Conservation (phyloP, 306 rosid genomes). For the Astragalus membranaceus region DNA sequence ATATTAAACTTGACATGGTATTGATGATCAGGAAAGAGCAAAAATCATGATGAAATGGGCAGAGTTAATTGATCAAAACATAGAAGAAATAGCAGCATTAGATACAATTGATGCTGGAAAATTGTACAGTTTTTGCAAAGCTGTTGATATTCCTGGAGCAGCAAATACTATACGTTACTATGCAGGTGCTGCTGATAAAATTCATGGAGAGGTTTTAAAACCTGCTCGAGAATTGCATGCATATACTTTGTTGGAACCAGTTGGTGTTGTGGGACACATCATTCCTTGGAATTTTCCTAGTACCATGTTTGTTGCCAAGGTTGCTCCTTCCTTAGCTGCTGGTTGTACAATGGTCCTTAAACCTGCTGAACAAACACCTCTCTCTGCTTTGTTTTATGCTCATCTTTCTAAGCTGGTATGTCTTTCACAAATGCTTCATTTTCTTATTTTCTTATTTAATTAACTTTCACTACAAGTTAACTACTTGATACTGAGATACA, state of each 20-base stretch:
- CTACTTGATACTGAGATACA: not conserved
- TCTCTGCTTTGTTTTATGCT: constrained; percentile 75
- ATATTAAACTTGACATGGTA: not conserved
- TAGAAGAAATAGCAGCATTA: constrained; percentile 61
- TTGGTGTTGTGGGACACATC: constrained; percentile 85
- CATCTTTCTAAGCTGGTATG: constrained; percentile 67
- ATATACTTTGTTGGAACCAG: constrained; percentile 68
- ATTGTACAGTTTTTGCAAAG: constrained; percentile 32
- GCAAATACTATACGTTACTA: constrained; percentile 53
- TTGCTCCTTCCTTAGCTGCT: constrained; percentile 68
- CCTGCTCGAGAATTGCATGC: constrained; percentile 42
- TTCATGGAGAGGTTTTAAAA: constrained; percentile 72
- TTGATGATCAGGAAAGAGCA: constrained; percentile 52
- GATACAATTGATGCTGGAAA: constrained; percentile 73
- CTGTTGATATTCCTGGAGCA: constrained; percentile 41
- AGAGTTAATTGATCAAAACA: constrained; percentile 49
- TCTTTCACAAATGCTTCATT: no score
- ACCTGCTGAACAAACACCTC: constrained; percentile 92
- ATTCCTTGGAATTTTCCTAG: constrained; percentile 87
- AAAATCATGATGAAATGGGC: constrained; percentile 59
- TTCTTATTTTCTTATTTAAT: not conserved
- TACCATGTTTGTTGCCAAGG: constrained; percentile 45
- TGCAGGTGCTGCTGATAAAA: constrained; percentile 90
- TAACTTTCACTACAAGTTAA: not conserved
- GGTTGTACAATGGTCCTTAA: constrained; percentile 86